Conservation (phyloP, 2,329 filamentous ascomycete species). For the Cladophialophora chaetospira region DNA sequence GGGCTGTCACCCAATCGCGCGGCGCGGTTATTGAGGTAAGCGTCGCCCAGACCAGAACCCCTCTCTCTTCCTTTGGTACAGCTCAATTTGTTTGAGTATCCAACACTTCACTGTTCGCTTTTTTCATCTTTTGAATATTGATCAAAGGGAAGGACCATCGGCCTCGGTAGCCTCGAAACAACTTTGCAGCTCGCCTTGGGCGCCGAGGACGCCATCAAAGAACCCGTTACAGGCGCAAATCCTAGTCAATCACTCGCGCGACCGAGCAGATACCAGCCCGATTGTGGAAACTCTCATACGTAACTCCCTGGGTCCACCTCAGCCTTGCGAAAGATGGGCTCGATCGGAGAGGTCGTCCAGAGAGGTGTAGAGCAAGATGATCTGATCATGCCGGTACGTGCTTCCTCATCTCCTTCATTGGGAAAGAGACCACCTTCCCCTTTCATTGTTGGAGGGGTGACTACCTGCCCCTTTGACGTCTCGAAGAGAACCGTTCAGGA, state of each 20-base stretch:
- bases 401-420: not conserved
- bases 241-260: too few relatives aligned
- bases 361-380: constrained; percentile 47
- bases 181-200: too few relatives aligned
- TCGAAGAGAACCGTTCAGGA: too few relatives aligned
- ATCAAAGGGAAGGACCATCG: too few relatives aligned
- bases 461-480: constrained; percentile 1
- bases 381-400: constrained; percentile 45
- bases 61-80: not conserved
- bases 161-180: too few relatives aligned
- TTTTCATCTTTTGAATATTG: too few relatives aligned
- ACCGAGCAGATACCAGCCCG: not conserved
- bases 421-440: not conserved
- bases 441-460: not conserved
- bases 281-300: not conserved
- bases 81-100: not conserved
- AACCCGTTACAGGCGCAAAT: too few relatives aligned
- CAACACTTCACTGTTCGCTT: too few relatives aligned
- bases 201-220: too few relatives aligned
- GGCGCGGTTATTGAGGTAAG: not conserved
- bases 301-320: constrained; percentile 16
- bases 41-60: too few relatives aligned
- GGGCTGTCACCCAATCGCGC: not conserved
- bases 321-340: constrained; percentile 32
- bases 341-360: constrained; percentile 5